phyloP scores from a whole-genome alignment of 768 basidiomycete species.

The Mycena kentingensis region DNA sequence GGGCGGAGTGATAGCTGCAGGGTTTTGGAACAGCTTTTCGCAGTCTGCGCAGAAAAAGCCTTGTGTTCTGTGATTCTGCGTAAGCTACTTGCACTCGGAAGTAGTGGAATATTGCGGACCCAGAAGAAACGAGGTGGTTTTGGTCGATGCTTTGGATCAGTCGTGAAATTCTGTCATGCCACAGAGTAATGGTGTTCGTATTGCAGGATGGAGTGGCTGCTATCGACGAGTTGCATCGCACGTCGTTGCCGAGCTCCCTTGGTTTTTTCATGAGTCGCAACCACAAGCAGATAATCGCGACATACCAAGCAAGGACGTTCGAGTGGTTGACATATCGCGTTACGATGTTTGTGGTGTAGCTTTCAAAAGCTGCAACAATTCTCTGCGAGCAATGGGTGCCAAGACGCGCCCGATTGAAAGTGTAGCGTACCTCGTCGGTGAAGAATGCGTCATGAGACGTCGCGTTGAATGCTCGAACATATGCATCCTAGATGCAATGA shows the following conservation, averaged over 20 bases:
- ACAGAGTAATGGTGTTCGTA: constrained; percentile 36
- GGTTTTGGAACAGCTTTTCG: constrained; percentile 52
- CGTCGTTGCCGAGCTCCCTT: constrained; percentile 72
- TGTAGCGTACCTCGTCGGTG: constrained; percentile 34
- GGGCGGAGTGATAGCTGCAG: constrained; percentile 38
- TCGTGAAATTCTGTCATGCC: constrained; percentile 33
- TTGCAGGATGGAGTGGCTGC: constrained; percentile 44
- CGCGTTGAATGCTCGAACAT: constrained; percentile 52
- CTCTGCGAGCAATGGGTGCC: constrained; percentile 22
- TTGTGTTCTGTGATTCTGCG: constrained; percentile 39
- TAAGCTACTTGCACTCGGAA: constrained; percentile 2
- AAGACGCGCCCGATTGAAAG: too few relatives aligned
- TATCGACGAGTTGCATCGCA: constrained; percentile 60
- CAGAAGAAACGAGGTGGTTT: constrained; percentile 66
- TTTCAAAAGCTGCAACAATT: constrained; percentile 53
- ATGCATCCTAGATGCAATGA: constrained; percentile 47
- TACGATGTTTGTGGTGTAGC: constrained; percentile 58
- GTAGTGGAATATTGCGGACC: constrained; percentile 40
- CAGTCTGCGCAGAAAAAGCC: constrained; percentile 64
- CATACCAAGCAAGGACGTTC: constrained; percentile 54
- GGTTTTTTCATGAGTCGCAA: constrained; percentile 1
- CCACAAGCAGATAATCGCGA: not conserved
- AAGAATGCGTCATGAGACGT: constrained; percentile 62
- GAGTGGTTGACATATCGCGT: constrained; percentile 57
- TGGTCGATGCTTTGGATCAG: constrained; percentile 52